These are phyloP conservation scores for Noccaea caerulescens DNA, from an alignment of 345 rosid species.

Conservation along the genomic window DNA sequence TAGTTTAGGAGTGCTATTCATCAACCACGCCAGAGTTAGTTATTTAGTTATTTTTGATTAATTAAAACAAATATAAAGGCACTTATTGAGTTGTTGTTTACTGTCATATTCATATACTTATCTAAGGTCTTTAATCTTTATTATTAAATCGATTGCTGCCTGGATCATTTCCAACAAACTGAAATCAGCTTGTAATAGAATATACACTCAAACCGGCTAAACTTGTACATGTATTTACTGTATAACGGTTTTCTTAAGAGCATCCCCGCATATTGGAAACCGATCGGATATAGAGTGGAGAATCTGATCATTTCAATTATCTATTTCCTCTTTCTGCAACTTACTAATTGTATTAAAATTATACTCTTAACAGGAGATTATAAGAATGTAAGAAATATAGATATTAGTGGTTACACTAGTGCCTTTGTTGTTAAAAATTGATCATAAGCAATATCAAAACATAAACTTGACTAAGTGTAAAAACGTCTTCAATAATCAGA, in stretches of 20 bases:
- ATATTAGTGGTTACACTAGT: too few species aligned
- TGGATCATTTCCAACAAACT: conserved; percentile 14
- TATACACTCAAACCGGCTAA: neutral
- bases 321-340: neutral
- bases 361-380: neutral
- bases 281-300: conserved; percentile 9
- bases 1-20: conserved; percentile 21
- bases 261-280: conserved; percentile 22
- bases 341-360: neutral
- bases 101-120: conserved; percentile 13
- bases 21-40: conserved; percentile 28
- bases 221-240: neutral
- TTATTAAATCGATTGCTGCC: neutral
- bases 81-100: conserved; percentile 31
- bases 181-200: conserved; percentile 20
- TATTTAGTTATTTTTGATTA: neutral
- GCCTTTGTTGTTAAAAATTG: too few species aligned
- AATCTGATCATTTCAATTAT: too few species aligned
- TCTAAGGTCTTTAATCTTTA: neutral
- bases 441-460: neutral
- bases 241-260: neutral
- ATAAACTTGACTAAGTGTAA: neutral
- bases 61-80: neutral
- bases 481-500: neutral
- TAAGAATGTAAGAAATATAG: too few species aligned